These are phyloP conservation scores for Extremus antarcticus DNA, from an alignment of 495 filamentous ascomycete species.

Conservation along the genomic window DNA sequence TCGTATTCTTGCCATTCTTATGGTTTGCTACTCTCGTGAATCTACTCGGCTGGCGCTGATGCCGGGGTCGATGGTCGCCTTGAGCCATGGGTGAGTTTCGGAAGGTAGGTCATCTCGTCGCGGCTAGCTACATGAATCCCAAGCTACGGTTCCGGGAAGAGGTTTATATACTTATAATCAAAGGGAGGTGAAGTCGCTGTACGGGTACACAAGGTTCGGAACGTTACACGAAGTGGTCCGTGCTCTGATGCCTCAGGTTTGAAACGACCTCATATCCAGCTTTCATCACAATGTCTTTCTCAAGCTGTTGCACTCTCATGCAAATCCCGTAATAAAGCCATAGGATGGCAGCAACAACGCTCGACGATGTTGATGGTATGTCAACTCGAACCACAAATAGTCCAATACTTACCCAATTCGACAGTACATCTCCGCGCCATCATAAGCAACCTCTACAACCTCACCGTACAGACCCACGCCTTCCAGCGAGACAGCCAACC, in stretches of 20 bases:
- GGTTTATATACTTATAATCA: no score
- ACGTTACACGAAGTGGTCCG: no score
- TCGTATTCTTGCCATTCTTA: neutral
- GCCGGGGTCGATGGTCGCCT: slow-evolving; percentile 2
- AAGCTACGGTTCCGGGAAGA: no score
- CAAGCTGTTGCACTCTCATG: no score
- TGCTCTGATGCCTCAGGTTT: no score
- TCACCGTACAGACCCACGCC: slow-evolving; percentile 66
- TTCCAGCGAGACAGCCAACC: slow-evolving; percentile 51
- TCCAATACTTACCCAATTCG: neutral
- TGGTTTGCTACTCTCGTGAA: neutral
- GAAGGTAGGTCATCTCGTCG: no score
- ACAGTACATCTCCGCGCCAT: slow-evolving; percentile 34
- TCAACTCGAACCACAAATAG: slow-evolving; percentile 1
- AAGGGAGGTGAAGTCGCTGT: no score
- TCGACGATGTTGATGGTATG: slow-evolving; percentile 43
- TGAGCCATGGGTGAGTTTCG: neutral
- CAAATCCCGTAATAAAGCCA: no score
- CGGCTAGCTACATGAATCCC: no score
- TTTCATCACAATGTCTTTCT: no score
- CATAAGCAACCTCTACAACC: slow-evolving; percentile 79
- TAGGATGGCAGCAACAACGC: slow-evolving; percentile 38
- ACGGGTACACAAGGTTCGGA: no score
- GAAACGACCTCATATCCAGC: no score
- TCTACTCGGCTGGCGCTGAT: slow-evolving; percentile 4